Base-by-base conservation (phyloP, 2,329 filamentous ascomycete species). In the Exophiala lecanii-corni region DNA sequence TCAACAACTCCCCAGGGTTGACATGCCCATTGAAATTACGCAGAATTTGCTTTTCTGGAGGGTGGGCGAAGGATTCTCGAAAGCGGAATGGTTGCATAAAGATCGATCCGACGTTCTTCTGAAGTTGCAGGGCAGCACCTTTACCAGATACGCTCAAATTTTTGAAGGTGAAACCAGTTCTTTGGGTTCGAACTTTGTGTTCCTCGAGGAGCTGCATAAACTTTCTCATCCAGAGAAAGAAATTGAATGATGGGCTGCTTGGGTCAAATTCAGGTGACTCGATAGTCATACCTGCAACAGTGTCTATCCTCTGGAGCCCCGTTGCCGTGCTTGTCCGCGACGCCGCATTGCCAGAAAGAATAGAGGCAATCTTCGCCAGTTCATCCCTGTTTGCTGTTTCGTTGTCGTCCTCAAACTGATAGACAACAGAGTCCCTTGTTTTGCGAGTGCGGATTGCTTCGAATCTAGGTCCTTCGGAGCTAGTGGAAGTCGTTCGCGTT, bases 101-200 rank as follows among this genome's bases (percentile, higher is more conserved):
- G 5, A 78, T 62, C 1, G 79, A 79, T 2, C 68, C 72, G 2
- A 88, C 79, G 2, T 78, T 86, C 42, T 79, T 70, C 57, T 89
- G 84, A 1, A 86, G 67, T 50, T 86, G 81, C 17, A 88, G 59
- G 21, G 82, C 78, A 10, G 80, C 66, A 15, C 76, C 75, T 58
- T 78, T 67, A n/a, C 77, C 82, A 41, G 79, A 72, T n/a, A 86
- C 81, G 0, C 69, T 82, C 37, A 86, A 67, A 43, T 79, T 70
- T 51, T 75, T 70, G 76, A 81, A 86, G 1, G 81, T 78, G 0
- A 86, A 70, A 18, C 82, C 82, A 3, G 32, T 40, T 36, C 50
- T 25, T 33, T 28, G 35, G 4, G 16, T 13, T 20, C 45, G 47
- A 37, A 49, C 33, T 23, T 47, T 39, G 17, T 43, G 36, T 25